Base-by-base conservation (phyloP, 306 rosid species). In the Corylus avellana region DNA sequence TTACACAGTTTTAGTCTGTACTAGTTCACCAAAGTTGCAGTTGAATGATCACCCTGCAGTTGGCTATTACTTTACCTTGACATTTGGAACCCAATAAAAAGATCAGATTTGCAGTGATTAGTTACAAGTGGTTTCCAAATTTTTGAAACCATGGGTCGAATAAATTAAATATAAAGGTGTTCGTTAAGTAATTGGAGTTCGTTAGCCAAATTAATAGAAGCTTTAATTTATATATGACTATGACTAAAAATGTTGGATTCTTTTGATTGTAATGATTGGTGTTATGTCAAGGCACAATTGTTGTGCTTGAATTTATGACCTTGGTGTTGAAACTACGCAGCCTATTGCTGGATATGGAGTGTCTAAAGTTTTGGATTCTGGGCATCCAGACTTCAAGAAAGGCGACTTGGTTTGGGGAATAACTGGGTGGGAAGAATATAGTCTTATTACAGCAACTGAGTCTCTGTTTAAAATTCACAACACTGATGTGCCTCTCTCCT, bases 361-460 rank as follows among this genome's bases (percentile, higher is more conserved):
- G 11, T 71, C 77, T 16, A 80, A 76, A 73, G 82, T 88, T 3
- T 44, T 88, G 82, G 87, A 85, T 44, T 88, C 91, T 61, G 78
- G 77, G 42, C 64, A 85, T 77, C 78, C 87, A 39, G 67, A 73
- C 16, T 85, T 80, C 53, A 75, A 80, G 49, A 67, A 49, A 78
- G 89, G 89, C 7, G 91, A 88, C n/a, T 74, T 83, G 13, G 55
- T 88, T 59, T 85, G 91, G 89, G 91, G 91, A 18, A 29, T 29
- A 0, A 78, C 85, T 0, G 83, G 81, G 14, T 88, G 91, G 91
- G 91, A 88, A 78, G 87, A 88, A 8, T 85, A 80, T 53, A 77
- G 82, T 20, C 53, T 85, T 50, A 49, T 75, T 1, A 47, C 66
- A 29, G 81, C 44, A 12, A 72, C 82, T 17, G 35, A 56, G 25